These are phyloP conservation scores for Graphilbum sp. DNA, from an alignment of 2,329 filamentous ascomycete species.

Conservation along the genomic window DNA sequence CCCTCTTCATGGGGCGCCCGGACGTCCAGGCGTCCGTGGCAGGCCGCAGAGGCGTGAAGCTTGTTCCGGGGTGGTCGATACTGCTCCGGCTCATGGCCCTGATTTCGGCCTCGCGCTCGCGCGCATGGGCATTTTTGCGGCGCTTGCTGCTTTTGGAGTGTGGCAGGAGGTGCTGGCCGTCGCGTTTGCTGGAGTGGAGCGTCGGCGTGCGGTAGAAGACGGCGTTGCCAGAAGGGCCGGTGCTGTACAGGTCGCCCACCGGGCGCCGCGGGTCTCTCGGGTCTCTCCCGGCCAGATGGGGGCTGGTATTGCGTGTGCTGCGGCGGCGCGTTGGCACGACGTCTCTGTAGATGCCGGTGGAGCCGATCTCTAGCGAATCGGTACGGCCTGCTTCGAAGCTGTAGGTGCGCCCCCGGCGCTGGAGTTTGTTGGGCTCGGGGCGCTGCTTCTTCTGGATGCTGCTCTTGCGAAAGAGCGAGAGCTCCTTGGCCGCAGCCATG, in stretches of 20 bases:
- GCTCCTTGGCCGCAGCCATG: conserved; percentile 15
- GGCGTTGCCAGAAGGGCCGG: conserved; percentile 10
- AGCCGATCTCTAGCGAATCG: conserved; percentile 32
- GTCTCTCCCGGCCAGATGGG: no score
- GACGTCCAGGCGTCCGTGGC: conserved; percentile 41
- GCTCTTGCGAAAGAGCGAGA: conserved; percentile 9
- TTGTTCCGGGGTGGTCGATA: conserved; percentile 11
- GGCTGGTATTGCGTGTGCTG: no score
- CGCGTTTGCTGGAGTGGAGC: conserved; percentile 40
- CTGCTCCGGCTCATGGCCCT: conserved; percentile 54
- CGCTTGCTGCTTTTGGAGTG: conserved; percentile 68
- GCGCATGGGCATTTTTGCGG: conserved; percentile 51
- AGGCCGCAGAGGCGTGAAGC: conserved; percentile 47
- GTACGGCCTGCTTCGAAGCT: conserved; percentile 46
- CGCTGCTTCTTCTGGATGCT: conserved; percentile 26
- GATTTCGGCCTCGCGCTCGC: conserved; percentile 72
- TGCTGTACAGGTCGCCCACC: background rate
- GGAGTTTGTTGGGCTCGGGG: conserved; percentile 30
- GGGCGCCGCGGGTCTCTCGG: no score
- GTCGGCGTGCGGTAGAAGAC: conserved; percentile 29
- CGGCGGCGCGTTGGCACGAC: no score
- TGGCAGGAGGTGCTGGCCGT: conserved; percentile 38
- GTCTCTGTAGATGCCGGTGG: no score
- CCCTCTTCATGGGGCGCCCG: conserved; percentile 41
- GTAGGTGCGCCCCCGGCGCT: conserved; percentile 33